phyloP scores from a whole-genome alignment of 1,284 basidiomycete species.

The Moesziomyces parantarcticus region DNA sequence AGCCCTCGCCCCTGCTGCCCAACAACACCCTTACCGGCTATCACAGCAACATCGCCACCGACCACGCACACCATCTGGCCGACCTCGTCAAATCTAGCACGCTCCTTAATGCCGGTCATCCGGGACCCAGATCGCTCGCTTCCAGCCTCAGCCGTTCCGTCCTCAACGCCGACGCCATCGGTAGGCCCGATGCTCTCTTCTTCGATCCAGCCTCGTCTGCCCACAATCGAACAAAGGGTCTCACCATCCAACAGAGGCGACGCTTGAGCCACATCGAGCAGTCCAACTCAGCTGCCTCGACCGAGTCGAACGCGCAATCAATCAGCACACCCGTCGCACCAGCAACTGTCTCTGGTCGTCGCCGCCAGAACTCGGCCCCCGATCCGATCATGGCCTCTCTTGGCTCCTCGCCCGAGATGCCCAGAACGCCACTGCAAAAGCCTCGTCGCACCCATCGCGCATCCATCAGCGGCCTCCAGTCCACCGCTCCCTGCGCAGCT shows the following conservation, averaged over 20 bases:
- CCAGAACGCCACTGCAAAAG: slow-evolving; percentile 15
- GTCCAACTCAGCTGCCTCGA: background rate
- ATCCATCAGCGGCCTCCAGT: slow-evolving; percentile 1
- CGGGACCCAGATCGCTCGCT: slow-evolving; percentile 37
- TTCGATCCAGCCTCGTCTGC: background rate
- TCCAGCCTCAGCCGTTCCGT: slow-evolving; percentile 45
- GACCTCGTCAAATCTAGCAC: slow-evolving; percentile 38
- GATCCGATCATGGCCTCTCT: slow-evolving; percentile 20
- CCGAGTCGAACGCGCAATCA: background rate
- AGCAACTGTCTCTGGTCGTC: slow-evolving; percentile 11
- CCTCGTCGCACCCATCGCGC: slow-evolving; percentile 12
- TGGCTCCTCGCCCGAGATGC: slow-evolving; percentile 26
- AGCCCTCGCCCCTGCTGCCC: slow-evolving; percentile 25
- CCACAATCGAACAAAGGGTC: slow-evolving; percentile 4
- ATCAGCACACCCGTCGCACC: background rate
- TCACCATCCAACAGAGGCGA: slow-evolving; percentile 50
- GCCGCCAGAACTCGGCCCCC: slow-evolving; percentile 41
- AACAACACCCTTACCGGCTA: slow-evolving; percentile 38
- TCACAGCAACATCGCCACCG: slow-evolving; percentile 38
- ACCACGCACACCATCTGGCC: slow-evolving; percentile 37
- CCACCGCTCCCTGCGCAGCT: background rate
- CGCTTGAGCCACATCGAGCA: slow-evolving; percentile 31
- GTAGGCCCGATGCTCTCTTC: slow-evolving; percentile 11
- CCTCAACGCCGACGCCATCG: slow-evolving; percentile 25
- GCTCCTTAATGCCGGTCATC: slow-evolving; percentile 33